These are phyloP conservation scores for Russula sp. DNA, from an alignment of 768 basidiomycete species.

Conservation along the genomic window DNA sequence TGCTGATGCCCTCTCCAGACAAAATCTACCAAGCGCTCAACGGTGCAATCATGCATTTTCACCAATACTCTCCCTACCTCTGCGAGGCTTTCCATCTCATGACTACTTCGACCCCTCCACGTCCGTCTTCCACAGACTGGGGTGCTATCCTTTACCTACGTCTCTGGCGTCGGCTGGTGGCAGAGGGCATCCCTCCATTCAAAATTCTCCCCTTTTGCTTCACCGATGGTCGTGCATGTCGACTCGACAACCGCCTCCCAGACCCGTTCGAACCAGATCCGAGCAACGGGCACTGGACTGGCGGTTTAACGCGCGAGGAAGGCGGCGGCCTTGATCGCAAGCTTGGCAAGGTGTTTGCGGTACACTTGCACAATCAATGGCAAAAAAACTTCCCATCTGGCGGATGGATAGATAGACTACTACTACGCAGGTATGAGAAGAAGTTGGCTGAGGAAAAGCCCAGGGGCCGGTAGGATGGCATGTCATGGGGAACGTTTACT, in stretches of 20 bases:
- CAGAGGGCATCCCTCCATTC: slow-evolving; percentile 70
- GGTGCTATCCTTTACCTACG: slow-evolving; percentile 87
- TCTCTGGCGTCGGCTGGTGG: slow-evolving; percentile 79
- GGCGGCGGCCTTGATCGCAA: slow-evolving; percentile 57
- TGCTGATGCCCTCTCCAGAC: slow-evolving; percentile 9
- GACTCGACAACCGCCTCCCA: slow-evolving; percentile 88
- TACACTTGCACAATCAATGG: slow-evolving; percentile 98
- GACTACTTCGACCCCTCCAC: slow-evolving; percentile 63
- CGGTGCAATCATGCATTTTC: slow-evolving; percentile 93
- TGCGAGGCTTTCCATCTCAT: slow-evolving; percentile 89
- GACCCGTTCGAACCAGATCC: slow-evolving; percentile 65
- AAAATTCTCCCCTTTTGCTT: slow-evolving; percentile 94
- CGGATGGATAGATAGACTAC: slow-evolving; percentile 83
- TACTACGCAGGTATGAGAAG: slow-evolving; percentile 57
- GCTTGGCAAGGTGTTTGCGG: slow-evolving; percentile 67
- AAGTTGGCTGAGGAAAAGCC: slow-evolving; percentile 19
- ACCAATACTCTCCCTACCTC: slow-evolving; percentile 85
- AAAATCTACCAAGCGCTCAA: slow-evolving; percentile 42
- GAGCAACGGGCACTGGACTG: slow-evolving; percentile 55
- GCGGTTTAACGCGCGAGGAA: slow-evolving; percentile 50
- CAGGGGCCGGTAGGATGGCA: background rate
- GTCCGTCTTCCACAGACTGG: slow-evolving; percentile 84
- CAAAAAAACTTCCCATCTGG: slow-evolving; percentile 71
- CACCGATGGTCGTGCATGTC: slow-evolving; percentile 82
- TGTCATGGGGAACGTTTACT: background rate